Conservation (phyloP, 2,329 filamentous ascomycete species). For the Colletotrichum sp. region DNA sequence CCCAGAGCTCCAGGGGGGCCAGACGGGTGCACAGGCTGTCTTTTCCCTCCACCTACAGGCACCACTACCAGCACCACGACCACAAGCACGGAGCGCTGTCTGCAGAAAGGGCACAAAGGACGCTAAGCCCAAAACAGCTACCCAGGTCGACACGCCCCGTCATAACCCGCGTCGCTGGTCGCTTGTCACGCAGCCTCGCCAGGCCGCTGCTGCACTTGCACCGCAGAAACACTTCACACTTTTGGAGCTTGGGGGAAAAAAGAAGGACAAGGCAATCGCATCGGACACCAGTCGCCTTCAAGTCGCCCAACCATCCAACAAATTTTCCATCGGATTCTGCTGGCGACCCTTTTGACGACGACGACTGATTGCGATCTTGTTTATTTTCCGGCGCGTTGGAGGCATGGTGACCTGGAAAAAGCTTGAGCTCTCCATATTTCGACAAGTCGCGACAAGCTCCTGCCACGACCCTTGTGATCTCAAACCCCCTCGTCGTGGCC, state of each 20-base stretch:
- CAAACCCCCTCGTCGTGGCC: neutral
- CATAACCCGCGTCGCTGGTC: slow-evolving; percentile 20
- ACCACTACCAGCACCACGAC: neutral
- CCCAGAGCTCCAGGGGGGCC: neutral
- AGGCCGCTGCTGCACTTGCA: neutral
- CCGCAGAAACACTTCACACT: neutral
- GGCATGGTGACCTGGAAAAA: slow-evolving; percentile 19
- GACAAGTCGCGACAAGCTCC: slow-evolving; percentile 22
- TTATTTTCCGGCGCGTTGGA: slow-evolving; percentile 4
- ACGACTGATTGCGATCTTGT: neutral
- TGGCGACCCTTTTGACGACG: neutral
- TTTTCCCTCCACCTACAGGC: neutral
- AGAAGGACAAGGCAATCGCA: neutral
- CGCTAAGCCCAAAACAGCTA: slow-evolving; percentile 10
- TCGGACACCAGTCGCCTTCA: neutral
- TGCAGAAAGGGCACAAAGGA: neutral
- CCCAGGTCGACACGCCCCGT: slow-evolving; percentile 12
- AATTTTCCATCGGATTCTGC: neutral
- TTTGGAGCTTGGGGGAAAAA: neutral
- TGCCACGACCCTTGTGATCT: neutral
- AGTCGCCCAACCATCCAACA: neutral
- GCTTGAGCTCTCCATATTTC: slow-evolving; percentile 20
- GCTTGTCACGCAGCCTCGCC: slow-evolving; percentile 18
- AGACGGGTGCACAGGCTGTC: neutral
- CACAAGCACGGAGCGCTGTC: neutral